Conservation (phyloP, 2,329 filamentous ascomycete species). For the Phyllosticta ampelicida region DNA sequence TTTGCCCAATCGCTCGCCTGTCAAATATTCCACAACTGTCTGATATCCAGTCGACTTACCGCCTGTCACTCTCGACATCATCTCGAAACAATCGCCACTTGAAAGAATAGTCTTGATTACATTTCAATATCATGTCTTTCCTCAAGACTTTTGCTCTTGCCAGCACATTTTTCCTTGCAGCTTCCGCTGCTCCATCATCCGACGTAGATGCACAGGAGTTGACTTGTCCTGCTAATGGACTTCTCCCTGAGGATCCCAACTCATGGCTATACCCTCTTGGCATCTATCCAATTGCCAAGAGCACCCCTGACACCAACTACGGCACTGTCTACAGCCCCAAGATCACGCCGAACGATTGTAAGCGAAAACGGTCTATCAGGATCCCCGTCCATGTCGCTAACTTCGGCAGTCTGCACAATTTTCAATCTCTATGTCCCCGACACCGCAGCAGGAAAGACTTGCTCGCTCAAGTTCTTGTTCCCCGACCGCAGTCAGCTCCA, state of each 20-base stretch:
- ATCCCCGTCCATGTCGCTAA: neutral
- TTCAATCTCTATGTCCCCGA: conserved; percentile 15
- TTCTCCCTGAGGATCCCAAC: conserved; percentile 10
- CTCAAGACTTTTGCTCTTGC: neutral
- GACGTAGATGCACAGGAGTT: neutral
- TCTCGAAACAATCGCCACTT: neutral
- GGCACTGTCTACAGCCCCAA: conserved; percentile 12
- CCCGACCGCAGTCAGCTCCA: conserved; percentile 11
- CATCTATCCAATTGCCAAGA: conserved; percentile 13
- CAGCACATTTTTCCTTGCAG: neutral
- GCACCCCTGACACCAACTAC: conserved; percentile 12
- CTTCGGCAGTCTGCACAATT: conserved; percentile 13
- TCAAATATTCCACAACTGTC: neutral
- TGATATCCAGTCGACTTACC: neutral
- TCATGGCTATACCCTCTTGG: conserved; percentile 10
- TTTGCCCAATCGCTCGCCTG: neutral
- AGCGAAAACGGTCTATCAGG: neutral
- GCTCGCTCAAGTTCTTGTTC: conserved; percentile 14
- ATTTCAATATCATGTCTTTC: neutral
- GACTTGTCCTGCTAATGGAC: conserved; percentile 12
- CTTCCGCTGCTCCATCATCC: neutral
- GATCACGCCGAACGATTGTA: conserved; percentile 13
- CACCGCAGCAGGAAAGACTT: conserved; percentile 13
- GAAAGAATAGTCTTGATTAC: too few relatives aligned
- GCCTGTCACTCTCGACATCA: neutral